Conservation (phyloP, 1,139 yeast species). For the Suhomyces atakaporum region DNA sequence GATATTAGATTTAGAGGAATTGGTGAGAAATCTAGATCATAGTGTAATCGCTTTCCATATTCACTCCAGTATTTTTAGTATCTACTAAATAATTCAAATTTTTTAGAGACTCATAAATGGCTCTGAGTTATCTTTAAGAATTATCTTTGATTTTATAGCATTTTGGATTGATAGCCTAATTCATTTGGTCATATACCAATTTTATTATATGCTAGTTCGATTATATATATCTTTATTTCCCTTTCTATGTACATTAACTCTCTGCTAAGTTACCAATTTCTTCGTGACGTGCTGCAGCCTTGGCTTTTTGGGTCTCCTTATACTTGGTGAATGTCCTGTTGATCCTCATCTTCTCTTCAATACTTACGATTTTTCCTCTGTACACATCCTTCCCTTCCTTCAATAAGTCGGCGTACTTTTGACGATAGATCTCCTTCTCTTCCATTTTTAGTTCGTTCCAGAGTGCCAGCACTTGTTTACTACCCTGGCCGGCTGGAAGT, state of each 20-base stretch:
- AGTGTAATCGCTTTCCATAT: too few relatives aligned
- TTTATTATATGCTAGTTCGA: too few relatives aligned
- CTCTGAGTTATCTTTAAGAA: too few relatives aligned
- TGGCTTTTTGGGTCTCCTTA: constrained; percentile 10
- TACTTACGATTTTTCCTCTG: constrained; percentile 30
- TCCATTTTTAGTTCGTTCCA: constrained; percentile 32
- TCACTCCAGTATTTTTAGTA: too few relatives aligned
- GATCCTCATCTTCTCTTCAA: constrained; percentile 14
- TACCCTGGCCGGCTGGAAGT: constrained; percentile 10
- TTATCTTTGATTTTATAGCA: too few relatives aligned
- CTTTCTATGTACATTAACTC: neutral
- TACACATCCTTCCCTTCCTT: constrained; percentile 33
- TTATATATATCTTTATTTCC: too few relatives aligned
- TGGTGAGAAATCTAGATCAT: too few relatives aligned
- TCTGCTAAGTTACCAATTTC: constrained; percentile 9
- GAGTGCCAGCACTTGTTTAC: constrained; percentile 19
- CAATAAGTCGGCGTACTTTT: constrained; percentile 32
- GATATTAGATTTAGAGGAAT: neutral
- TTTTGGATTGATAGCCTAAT: too few relatives aligned
- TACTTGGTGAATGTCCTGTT: constrained; percentile 12
- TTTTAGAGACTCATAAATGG: too few relatives aligned
- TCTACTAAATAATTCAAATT: too few relatives aligned
- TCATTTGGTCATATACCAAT: too few relatives aligned
- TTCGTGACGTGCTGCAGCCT: constrained; percentile 8
- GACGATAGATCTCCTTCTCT: constrained; percentile 26